Percentiles rank a stretch among this genome's conserved stretches.
Conservation (phyloP, 768 basidiomycete species). For the Xerocomellus intermedius region DNA sequence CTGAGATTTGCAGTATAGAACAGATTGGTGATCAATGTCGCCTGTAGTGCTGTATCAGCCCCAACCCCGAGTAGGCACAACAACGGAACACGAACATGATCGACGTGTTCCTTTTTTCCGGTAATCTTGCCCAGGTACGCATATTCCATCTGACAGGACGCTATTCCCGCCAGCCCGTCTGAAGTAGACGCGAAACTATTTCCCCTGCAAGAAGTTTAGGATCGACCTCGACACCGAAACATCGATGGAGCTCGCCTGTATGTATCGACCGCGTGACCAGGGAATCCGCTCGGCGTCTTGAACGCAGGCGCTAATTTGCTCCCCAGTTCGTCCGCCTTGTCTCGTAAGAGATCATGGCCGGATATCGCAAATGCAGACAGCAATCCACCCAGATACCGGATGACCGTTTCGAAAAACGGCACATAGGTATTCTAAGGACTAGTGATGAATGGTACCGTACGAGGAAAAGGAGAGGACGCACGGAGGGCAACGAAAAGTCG, state of each 20-base stretch:
- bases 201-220: constrained; percentile 1
- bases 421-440: constrained; percentile 28
- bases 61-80: neutral
- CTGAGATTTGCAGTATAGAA: constrained; percentile 46
- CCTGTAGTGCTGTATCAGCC: constrained; percentile 33
- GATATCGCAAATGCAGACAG: constrained; percentile 80
- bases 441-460: neutral
- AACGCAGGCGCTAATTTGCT: constrained; percentile 68
- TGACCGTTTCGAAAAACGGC: constrained; percentile 81
- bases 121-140: constrained; percentile 80
- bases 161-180: constrained; percentile 70
- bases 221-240: neutral
- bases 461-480: constrained; percentile 21
- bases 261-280: constrained; percentile 67
- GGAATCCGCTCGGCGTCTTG: constrained; percentile 66
- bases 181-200: neutral
- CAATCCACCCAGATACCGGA: constrained; percentile 86
- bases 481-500: constrained; percentile 47
- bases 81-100: constrained; percentile 42
- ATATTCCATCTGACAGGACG: constrained; percentile 79
- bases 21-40: constrained; percentile 45
- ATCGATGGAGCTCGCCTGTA: constrained; percentile 40
- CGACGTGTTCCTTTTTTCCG: constrained; percentile 61
- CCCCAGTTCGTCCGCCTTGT: constrained; percentile 75
- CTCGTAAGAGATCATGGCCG: constrained; percentile 57